Base-by-base conservation (phyloP, 805 yeast species). In the Blastobotrys americana region DNA sequence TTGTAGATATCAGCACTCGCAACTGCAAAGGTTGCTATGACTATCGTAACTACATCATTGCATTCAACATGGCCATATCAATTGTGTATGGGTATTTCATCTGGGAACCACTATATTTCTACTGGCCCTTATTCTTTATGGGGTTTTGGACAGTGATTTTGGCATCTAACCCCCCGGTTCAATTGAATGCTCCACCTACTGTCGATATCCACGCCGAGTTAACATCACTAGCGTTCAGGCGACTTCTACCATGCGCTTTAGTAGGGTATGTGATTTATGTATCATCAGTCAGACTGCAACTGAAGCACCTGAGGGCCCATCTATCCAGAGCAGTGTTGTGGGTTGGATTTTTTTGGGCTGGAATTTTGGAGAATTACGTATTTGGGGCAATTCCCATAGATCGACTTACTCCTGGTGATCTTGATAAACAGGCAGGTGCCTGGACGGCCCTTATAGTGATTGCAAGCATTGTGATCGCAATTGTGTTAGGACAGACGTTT, bases 371-470 rank as follows among this genome's bases (percentile, higher is more conserved):
- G 61, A 89, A 87, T 63, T 73, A 85, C 55, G 86, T 95, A 0
- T 87, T 90, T 65, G 97, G 88, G 58, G 68, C 89, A 48, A 64
- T 90, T 8, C 96, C 97, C 0, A 80, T 89, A 8, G 97, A 90
- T 59, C 69, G 98, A 44, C 68, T 90, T 36, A 84, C 90, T 0
- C 55, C 77, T 2, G 65, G 68, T 8, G 97, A 90, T 59, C 66
- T 90, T 22, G 76, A 72, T 50, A 73, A 74, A 21, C 89, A 82
- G 63, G 80, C 90, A 0, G 96, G 95, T 0, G 85, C 95, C 0
- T 58, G 83, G 33, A 44, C 76, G 0, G 83, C 95, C 0, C 77
- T 85, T 0, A 47, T 73, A 0, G 59, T 73, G 0, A 73, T 89
- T 0, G 63, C 74, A 0, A 44, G 64, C 2, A 50, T 72, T 1